These are phyloP conservation scores for Ampelocalamus luodianensis DNA, from an alignment of 176 grass and related monocot genomes.

Conservation along the genomic window DNA sequence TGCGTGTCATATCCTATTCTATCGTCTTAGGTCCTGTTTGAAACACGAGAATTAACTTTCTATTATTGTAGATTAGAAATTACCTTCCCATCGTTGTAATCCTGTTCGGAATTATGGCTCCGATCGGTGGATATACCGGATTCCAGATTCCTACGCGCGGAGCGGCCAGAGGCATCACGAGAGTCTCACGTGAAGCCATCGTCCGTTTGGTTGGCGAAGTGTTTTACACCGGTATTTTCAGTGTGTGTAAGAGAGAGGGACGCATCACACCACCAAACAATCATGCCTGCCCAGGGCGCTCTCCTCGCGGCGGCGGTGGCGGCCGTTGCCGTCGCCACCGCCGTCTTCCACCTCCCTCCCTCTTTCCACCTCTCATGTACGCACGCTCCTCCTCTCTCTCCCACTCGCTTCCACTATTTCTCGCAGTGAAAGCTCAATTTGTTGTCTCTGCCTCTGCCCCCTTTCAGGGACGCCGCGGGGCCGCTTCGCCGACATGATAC, in stretches of 20 bases:
- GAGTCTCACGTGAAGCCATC: too few relatives aligned
- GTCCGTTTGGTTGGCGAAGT: too few relatives aligned
- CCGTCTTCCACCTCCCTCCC: slow-evolving; percentile 33
- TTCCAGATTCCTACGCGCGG: too few relatives aligned
- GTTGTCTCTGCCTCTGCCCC: slow-evolving; percentile 34
- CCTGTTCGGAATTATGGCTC: too few relatives aligned
- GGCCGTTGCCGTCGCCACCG: slow-evolving; percentile 30
- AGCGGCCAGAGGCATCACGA: too few relatives aligned
- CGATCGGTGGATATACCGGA: too few relatives aligned
- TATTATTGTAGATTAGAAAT: too few relatives aligned
- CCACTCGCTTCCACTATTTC: not conserved
- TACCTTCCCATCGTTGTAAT: too few relatives aligned
- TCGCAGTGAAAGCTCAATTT: slow-evolving; percentile 8
- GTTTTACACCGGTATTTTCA: too few relatives aligned
- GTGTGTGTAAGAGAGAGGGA: not conserved
- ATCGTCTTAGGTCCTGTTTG: too few relatives aligned
- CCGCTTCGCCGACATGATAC: slow-evolving; percentile 69
- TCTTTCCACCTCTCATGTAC: slow-evolving; percentile 40
- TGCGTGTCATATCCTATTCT: too few relatives aligned
- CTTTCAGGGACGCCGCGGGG: slow-evolving; percentile 41
- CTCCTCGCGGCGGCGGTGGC: slow-evolving; percentile 47
- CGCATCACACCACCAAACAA: not conserved
- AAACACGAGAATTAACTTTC: too few relatives aligned
- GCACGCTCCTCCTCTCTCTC: not conserved
- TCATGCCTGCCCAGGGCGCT: slow-evolving; percentile 32